phyloP scores from a whole-genome alignment of 1,139 yeast genomes.

The Sugiyamaella sp. region DNA sequence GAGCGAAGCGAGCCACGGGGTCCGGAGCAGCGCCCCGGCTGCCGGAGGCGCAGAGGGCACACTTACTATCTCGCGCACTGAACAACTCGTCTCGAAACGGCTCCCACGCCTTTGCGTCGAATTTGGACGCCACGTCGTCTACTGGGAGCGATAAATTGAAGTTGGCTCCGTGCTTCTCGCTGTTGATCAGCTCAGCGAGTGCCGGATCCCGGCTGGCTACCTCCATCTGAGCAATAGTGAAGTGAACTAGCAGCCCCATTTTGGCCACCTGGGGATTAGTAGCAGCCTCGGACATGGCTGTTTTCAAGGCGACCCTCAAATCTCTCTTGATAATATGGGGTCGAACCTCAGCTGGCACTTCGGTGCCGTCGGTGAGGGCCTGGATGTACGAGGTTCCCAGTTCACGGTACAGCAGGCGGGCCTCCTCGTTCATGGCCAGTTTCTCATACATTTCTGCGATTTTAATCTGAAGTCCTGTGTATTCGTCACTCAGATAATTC shows the following conservation, averaged over 20 bases:
- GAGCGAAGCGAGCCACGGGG: not conserved
- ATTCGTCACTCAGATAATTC: conserved; percentile 64
- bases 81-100: conserved; percentile 78
- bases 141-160: conserved; percentile 27
- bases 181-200: conserved; percentile 32
- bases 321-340: conserved; percentile 73
- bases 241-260: conserved; percentile 64
- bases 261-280: conserved; percentile 56
- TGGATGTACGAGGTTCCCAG: conserved; percentile 61
- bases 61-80: conserved; percentile 59
- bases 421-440: conserved; percentile 61
- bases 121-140: conserved; percentile 25
- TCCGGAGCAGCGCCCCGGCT: conserved; percentile 9
- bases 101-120: conserved; percentile 48
- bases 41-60: not conserved
- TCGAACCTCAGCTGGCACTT: conserved; percentile 40
- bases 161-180: conserved; percentile 23
- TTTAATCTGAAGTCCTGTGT: conserved; percentile 84
- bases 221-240: conserved; percentile 66
- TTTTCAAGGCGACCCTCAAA: conserved; percentile 66
- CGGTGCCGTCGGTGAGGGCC: conserved; percentile 51
- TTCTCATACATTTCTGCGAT: conserved; percentile 85
- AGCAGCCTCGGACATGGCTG: conserved; percentile 57
- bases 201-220: conserved; percentile 45
- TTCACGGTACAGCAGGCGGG: conserved; percentile 66